These are phyloP conservation scores for Oryza punctata DNA, from an alignment of 176 grass and related monocot genomes.

Conservation along the genomic window DNA sequence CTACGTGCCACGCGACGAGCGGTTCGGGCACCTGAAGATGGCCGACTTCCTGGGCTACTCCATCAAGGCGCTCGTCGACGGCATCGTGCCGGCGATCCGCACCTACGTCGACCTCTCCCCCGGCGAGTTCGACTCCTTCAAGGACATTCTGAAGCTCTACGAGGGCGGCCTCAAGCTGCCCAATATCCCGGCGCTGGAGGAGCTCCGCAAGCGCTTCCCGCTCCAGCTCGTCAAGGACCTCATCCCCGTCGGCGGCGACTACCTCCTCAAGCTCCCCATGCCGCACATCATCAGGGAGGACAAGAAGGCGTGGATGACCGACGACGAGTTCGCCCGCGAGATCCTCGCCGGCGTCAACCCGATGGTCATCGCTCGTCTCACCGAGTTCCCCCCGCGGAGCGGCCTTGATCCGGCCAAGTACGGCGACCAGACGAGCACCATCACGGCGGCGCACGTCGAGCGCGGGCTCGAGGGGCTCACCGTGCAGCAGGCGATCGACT, in stretches of 20 bases:
- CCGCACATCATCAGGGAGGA: conserved; percentile 27
- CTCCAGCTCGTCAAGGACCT: not conserved
- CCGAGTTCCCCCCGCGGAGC: conserved; percentile 57
- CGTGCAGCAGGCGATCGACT: conserved; percentile 35
- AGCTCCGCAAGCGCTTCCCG: not conserved
- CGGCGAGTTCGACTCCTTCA: not conserved
- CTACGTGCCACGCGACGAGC: conserved; percentile 62
- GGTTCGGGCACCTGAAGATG: conserved; percentile 56
- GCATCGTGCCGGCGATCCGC: conserved; percentile 34
- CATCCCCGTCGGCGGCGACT: not conserved
- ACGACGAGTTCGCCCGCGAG: conserved; percentile 64
- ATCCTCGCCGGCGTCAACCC: conserved; percentile 65
- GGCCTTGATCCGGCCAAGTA: conserved; percentile 52
- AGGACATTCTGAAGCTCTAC: not conserved
- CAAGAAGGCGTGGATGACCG: conserved; percentile 49
- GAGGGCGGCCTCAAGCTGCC: not conserved
- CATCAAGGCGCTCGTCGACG: conserved; percentile 39
- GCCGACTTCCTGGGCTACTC: conserved; percentile 48
- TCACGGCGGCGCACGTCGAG: conserved; percentile 43
- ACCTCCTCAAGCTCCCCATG: not conserved
- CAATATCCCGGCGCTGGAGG: not conserved
- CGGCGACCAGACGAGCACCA: conserved; percentile 57
- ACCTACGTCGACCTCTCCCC: not conserved
- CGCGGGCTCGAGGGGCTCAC: conserved; percentile 40
- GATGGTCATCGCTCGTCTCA: conserved; percentile 42